phyloP scores from a whole-genome alignment of 1,284 basidiomycete genomes.

The Cystobasidiaceae sp. region DNA sequence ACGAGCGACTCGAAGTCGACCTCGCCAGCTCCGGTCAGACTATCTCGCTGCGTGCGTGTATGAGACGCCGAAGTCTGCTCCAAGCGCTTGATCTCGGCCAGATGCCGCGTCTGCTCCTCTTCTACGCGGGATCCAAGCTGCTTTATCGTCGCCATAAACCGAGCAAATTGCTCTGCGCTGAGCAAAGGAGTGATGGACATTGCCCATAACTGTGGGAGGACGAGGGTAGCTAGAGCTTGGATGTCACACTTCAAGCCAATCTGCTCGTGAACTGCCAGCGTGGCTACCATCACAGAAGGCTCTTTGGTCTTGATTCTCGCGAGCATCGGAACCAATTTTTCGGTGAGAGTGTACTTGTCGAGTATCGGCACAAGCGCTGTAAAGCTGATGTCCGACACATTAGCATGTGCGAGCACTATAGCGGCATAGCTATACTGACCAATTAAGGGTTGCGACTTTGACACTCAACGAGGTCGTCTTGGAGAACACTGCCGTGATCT shows the following conservation, averaged over 20 bases:
- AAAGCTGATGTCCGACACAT: slow-evolving; percentile 90
- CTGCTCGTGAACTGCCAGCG: slow-evolving; percentile 86
- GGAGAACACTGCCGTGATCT: slow-evolving; percentile 58
- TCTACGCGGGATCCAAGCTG: slow-evolving; percentile 67
- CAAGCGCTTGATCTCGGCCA: slow-evolving; percentile 72
- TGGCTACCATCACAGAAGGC: slow-evolving; percentile 88
- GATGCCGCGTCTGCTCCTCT: slow-evolving; percentile 73
- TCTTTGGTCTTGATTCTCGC: slow-evolving; percentile 95
- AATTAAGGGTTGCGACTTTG: slow-evolving; percentile 35
- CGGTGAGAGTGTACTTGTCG: slow-evolving; percentile 88
- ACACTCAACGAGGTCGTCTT: slow-evolving; percentile 43
- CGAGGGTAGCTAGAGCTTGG: slow-evolving; percentile 87
- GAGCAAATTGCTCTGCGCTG: slow-evolving; percentile 77
- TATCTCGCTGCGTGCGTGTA: slow-evolving; percentile 49
- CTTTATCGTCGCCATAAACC: slow-evolving; percentile 47
- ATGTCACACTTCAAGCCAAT: slow-evolving; percentile 94
- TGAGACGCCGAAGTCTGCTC: slow-evolving; percentile 56
- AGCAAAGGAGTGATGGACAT: slow-evolving; percentile 95
- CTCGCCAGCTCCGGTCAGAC: slow-evolving; percentile 40
- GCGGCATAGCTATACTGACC: no score
- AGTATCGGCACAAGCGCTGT: slow-evolving; percentile 86
- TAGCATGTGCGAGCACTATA: slow-evolving; percentile 50
- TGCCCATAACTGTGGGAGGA: slow-evolving; percentile 87
- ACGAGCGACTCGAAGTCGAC: slow-evolving; percentile 44
- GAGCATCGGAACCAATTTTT: slow-evolving; percentile 87